Conservation (phyloP, 305 asterid genomes). For the Solanum hybrid region DNA sequence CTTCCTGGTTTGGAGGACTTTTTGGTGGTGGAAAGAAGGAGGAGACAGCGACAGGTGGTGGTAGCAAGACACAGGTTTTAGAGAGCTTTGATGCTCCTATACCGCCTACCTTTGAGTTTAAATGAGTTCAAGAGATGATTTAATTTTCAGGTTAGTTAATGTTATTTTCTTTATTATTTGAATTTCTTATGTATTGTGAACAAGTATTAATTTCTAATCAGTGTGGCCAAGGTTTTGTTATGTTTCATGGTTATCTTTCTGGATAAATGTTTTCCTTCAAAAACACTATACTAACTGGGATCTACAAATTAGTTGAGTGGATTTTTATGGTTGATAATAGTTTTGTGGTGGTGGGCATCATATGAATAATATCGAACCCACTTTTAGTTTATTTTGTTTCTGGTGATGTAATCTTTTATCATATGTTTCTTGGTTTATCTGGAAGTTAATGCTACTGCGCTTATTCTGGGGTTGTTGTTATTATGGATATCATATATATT, state of each 20-base stretch:
- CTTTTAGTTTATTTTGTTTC: background rate
- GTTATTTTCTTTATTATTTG: background rate
- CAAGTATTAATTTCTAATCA: background rate
- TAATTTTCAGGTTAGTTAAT: background rate
- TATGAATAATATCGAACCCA: background rate
- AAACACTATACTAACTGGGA: background rate
- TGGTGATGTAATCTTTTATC: background rate
- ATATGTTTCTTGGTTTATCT: slow-evolving; percentile 3
- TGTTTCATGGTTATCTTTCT: background rate
- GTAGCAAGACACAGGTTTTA: background rate
- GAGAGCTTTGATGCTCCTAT: background rate
- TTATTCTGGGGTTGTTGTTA: background rate
- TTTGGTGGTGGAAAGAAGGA: background rate
- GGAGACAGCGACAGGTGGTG: background rate
- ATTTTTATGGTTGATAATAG: background rate
- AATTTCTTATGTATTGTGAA: background rate
- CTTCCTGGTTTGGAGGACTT: background rate
- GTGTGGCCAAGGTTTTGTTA: background rate
- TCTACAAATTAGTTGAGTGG: slow-evolving; percentile 11
- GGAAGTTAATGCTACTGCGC: background rate
- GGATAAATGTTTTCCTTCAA: background rate
- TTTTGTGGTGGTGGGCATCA: background rate
- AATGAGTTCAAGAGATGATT: background rate
- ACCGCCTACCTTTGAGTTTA: background rate
- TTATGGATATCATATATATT: background rate